Percentiles rank a stretch among this genome's conserved stretches.
Conservation (phyloP, 306 rosid genomes). For the Castanea sativa region DNA sequence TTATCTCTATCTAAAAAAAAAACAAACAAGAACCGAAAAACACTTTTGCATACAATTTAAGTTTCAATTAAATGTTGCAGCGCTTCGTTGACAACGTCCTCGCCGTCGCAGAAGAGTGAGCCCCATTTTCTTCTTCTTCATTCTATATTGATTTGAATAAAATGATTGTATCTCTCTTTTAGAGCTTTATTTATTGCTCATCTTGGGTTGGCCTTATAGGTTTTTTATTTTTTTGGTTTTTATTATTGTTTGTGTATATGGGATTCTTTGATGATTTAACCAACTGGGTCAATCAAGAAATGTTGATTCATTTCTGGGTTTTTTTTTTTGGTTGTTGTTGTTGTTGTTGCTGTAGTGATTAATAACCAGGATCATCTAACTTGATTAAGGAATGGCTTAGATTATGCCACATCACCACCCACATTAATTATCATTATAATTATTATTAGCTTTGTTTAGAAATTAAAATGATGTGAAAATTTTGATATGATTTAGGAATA, state of each 20-base stretch:
- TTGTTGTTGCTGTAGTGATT: too few relatives aligned
- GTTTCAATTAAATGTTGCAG: conserved; percentile 44
- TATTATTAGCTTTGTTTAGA: too few relatives aligned
- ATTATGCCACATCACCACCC: too few relatives aligned
- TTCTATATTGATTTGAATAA: background rate
- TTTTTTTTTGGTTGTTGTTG: background rate
- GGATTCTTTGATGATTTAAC: background rate
- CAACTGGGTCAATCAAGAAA: background rate
- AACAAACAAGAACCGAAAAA: conserved; percentile 2
- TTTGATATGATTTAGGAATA: too few relatives aligned
- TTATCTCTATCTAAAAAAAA: background rate
- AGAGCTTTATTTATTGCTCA: background rate
- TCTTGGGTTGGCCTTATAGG: background rate
- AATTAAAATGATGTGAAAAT: too few relatives aligned
- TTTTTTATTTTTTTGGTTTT: background rate
- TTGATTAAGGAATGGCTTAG: too few relatives aligned
- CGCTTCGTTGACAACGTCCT: conserved; percentile 62
- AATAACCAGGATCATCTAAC: too few relatives aligned
- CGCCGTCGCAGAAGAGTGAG: conserved; percentile 84
- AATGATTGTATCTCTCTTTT: background rate
- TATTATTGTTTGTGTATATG: background rate
- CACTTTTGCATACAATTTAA: background rate
- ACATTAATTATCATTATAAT: too few relatives aligned
- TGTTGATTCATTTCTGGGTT: background rate
- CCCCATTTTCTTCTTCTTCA: conserved; percentile 2